phyloP scores from a whole-genome alignment of 441 rosid species.

The Kokia cookei region DNA sequence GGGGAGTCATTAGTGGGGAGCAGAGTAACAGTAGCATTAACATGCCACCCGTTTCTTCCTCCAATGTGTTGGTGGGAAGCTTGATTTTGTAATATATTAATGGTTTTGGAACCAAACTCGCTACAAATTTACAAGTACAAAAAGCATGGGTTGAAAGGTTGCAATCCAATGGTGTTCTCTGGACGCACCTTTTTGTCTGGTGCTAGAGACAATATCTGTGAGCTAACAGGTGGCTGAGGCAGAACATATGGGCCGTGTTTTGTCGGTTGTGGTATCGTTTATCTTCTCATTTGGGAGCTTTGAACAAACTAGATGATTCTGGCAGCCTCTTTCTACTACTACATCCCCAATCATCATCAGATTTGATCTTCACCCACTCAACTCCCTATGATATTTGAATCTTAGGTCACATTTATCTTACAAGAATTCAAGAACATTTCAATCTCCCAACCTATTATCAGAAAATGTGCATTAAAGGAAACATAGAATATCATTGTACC shows the following conservation, averaged over 20 bases:
- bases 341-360: neutral
- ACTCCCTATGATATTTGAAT: too few relatives aligned
- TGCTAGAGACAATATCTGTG: neutral
- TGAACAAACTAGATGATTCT: neutral
- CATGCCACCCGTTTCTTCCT: conserved; percentile 1
- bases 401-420: too few relatives aligned
- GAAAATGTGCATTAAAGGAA: too few relatives aligned
- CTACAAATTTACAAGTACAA: neutral
- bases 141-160: neutral
- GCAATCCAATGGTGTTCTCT: neutral
- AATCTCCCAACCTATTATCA: too few relatives aligned
- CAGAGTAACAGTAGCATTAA: neutral
- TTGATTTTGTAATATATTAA: neutral
- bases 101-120: conserved; percentile 2
- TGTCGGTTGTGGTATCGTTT: conserved; percentile 26
- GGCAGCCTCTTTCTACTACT: neutral
- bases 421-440: too few relatives aligned
- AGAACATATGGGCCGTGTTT: conserved; percentile 26
- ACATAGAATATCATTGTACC: too few relatives aligned
- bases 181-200: neutral
- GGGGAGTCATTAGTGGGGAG: conserved; percentile 2
- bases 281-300: neutral
- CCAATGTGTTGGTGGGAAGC: neutral
- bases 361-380: neutral
- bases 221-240: conserved; percentile 14